Evolutionary conservation across 768 basidiomycete genomes (phyloP), one percentile per base, ranked within the genome.

Genomic region (Omphalotus guepiniiformis): DNA sequence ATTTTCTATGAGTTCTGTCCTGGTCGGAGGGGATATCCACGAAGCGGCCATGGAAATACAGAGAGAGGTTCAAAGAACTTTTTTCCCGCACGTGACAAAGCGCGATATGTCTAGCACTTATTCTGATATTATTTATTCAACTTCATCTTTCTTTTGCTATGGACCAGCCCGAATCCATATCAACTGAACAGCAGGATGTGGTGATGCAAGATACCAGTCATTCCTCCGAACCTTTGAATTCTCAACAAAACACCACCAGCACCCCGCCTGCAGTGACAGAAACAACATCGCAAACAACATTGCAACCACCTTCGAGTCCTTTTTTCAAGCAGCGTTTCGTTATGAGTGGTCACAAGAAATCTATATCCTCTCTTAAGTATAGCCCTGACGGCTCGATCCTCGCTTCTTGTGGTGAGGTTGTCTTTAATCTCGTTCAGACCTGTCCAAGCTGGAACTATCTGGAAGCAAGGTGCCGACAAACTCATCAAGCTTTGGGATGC

Each of bases 1-100:
- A 57, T 87, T 85, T 60, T 95, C 90, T 49, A 97, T 95, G 58
- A 89, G 78, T 51, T 88, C 85, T 53, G 91, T 83, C 39, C 93
- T 78, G 41, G 85, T 87, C 15, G 81, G 66, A 30, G 93, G 93
- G 22, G 76, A 71, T 42, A 82, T 70, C 89, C 89, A 92, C 53
- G 76, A 72, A 22, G 82, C 66, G 38, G 68, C 65, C 81, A 83
- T 83, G 45, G 9, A 18, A 12, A 47, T 19, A 15, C 15, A 11
- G 23, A 16, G 19, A 27, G 5, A 15, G 23, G 4, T 2, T 4
- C n/a, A n/a, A 34, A 46, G 38, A 46, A 46, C 16, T 9, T 27
- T 18, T 18, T 29, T 42, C 13, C n/a, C 16, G 16, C 28, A 23
- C 34, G 9, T n/a, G 32, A 8, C 4, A 15, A 26, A 9, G 39